Evolutionary conservation across 495 filamentous ascomycete species (phyloP).

Genomic region (Neurospora sp.): DNA sequence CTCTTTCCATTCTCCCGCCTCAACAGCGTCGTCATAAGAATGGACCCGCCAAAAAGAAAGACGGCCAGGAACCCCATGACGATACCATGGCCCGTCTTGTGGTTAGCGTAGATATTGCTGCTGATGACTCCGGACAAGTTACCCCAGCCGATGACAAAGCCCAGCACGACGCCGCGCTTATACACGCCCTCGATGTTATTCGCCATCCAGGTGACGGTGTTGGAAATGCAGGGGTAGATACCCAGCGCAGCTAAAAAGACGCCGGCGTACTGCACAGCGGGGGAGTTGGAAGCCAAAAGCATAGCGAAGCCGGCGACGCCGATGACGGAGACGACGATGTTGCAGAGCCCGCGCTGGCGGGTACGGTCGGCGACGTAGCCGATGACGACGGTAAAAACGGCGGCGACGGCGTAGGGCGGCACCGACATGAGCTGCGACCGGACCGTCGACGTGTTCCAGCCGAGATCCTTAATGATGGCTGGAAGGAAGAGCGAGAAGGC

Average conservation of each 20-base stretch:
- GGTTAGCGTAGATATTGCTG: slow-evolving; percentile 55
- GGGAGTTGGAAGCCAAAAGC: slow-evolving; percentile 50
- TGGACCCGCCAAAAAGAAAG: slow-evolving; percentile 40
- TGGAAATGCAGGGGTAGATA: slow-evolving; percentile 88
- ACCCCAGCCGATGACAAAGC: slow-evolving; percentile 86
- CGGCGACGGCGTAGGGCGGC: slow-evolving; percentile 80
- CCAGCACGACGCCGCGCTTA: slow-evolving; percentile 79
- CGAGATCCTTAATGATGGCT: slow-evolving; percentile 66
- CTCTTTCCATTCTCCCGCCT: slow-evolving; percentile 54
- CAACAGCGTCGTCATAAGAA: slow-evolving; percentile 58
- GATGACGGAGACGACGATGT: slow-evolving; percentile 59
- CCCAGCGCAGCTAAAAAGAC: slow-evolving; percentile 80
- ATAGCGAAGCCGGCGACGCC: slow-evolving; percentile 74
- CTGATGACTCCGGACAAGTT: slow-evolving; percentile 83
- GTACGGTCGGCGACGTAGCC: slow-evolving; percentile 78
- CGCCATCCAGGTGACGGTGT: slow-evolving; percentile 78
- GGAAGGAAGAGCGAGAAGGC: slow-evolving; percentile 88
- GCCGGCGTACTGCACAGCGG: slow-evolving; percentile 68
- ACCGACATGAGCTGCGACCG: slow-evolving; percentile 75
- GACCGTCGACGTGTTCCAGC: slow-evolving; percentile 51
- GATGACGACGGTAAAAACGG: slow-evolving; percentile 62
- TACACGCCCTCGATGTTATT: slow-evolving; percentile 93
- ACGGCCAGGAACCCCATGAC: slow-evolving; percentile 41
- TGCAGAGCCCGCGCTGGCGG: slow-evolving; percentile 67
- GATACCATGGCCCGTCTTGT: slow-evolving; percentile 34